These are phyloP conservation scores for Xylariomycetidae sp. DNA, from an alignment of 2,329 filamentous ascomycete species.

Conservation along the genomic window DNA sequence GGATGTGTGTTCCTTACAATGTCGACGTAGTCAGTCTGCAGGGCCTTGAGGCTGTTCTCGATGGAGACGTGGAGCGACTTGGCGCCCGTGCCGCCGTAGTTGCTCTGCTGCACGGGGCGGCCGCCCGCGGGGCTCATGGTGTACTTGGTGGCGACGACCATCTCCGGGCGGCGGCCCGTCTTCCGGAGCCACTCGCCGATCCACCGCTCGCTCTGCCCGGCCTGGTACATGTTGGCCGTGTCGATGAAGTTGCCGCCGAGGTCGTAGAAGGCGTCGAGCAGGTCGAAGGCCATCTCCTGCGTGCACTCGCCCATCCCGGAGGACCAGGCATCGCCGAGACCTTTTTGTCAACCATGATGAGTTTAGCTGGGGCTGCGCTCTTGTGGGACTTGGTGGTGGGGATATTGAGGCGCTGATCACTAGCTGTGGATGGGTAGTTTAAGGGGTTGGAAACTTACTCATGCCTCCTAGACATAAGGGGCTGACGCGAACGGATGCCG, in stretches of 20 bases:
- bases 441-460: conserved; percentile 28
- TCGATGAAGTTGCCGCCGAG: conserved; percentile 67
- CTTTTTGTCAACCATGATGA: too few relatives aligned
- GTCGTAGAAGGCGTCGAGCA: conserved; percentile 53
- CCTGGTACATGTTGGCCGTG: conserved; percentile 55
- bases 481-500: conserved; percentile 46
- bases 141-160: conserved; percentile 55
- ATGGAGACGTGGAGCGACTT: conserved; percentile 31
- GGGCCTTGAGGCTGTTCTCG: conserved; percentile 31
- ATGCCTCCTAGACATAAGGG: conserved; percentile 50
- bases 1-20: conserved; percentile 21
- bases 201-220: conserved; percentile 52
- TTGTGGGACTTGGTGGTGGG: too few relatives aligned
- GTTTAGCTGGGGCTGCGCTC: too few relatives aligned
- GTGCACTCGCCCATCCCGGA: conserved; percentile 46
- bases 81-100: conserved; percentile 32
- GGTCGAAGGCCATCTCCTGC: conserved; percentile 49
- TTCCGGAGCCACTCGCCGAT: conserved; percentile 53
- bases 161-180: conserved; percentile 46
- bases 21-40: conserved; percentile 25
- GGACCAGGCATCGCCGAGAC: conserved; percentile 41
- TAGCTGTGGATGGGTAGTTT: too few relatives aligned
- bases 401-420: too few relatives aligned
- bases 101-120: too few relatives aligned
- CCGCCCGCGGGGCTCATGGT: conserved; percentile 24